Conservation (phyloP, 192 early-diverging fungal species). For the Thoreauomyces humboldtii region DNA sequence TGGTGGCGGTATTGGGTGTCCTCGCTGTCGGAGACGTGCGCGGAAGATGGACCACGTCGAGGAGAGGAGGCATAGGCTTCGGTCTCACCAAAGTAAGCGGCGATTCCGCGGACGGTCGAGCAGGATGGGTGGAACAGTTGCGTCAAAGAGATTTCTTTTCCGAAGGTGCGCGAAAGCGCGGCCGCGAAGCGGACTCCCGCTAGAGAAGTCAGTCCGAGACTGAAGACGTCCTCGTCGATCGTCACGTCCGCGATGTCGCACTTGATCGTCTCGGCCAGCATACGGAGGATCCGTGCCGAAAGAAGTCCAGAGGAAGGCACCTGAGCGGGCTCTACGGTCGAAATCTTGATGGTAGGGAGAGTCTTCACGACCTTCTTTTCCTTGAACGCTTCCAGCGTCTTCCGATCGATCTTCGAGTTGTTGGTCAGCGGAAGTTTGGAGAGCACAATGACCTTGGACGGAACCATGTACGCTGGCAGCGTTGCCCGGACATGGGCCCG, state of each 20-base stretch:
- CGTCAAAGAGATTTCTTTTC: background rate
- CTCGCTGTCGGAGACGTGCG: background rate
- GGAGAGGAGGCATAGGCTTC: background rate
- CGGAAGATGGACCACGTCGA: too few species aligned
- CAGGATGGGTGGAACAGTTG: background rate
- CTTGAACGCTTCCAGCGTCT: conserved; percentile 1
- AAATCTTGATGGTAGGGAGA: background rate
- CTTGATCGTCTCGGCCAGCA: background rate
- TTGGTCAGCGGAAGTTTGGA: conserved; percentile 8
- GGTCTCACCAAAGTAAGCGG: background rate
- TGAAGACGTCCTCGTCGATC: background rate
- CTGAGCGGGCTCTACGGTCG: background rate
- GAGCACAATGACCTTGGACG: background rate
- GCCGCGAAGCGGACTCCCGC: background rate
- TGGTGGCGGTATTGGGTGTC: too few species aligned
- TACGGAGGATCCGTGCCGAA: background rate
- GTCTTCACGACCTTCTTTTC: background rate
- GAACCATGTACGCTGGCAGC: conserved; percentile 18
- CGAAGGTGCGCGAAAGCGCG: background rate
- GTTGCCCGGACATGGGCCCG: background rate
- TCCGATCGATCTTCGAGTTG: conserved; percentile 9
- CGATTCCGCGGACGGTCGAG: background rate
- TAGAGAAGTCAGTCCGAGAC: background rate
- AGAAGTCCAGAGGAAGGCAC: too few species aligned
- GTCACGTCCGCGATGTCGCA: background rate